These are phyloP conservation scores for Coemansia guatemalensis DNA, from an alignment of 192 early-diverging fungal species.

Conservation along the genomic window DNA sequence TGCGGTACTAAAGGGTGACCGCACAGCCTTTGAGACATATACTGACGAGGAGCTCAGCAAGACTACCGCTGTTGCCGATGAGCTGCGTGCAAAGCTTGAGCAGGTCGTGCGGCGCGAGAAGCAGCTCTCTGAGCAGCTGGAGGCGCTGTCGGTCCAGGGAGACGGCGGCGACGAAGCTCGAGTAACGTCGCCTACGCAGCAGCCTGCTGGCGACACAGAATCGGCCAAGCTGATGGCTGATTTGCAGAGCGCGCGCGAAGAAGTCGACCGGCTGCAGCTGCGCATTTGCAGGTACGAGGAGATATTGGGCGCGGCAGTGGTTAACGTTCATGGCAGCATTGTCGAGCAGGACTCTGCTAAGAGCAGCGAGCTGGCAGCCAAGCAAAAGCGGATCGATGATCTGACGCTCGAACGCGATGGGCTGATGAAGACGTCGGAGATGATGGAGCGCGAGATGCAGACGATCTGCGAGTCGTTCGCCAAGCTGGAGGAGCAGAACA, in stretches of 20 bases:
- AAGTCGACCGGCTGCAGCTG: conserved; percentile 25
- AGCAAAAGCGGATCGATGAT: conserved; percentile 55
- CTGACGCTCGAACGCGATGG: conserved; percentile 58
- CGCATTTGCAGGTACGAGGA: conserved; percentile 50
- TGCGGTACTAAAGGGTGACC: conserved; percentile 55
- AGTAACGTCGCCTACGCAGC: conserved; percentile 25
- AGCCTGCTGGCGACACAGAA: conserved; percentile 19
- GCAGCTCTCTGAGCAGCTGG: conserved; percentile 51
- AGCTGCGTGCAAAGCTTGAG: conserved; percentile 53
- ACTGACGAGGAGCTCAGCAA: conserved; percentile 54
- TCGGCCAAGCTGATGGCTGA: conserved; percentile 26
- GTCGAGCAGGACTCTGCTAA: conserved; percentile 9
- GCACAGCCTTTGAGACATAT: conserved; percentile 54
- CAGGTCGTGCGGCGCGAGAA: conserved; percentile 52
- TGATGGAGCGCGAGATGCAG: conserved; percentile 59
- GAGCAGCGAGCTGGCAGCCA: conserved; percentile 37
- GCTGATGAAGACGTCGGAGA: conserved; percentile 54
- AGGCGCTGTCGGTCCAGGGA: conserved; percentile 32
- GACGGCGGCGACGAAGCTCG: conserved; percentile 27
- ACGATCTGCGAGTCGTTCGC: conserved; percentile 63
- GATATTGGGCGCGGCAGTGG: conserved; percentile 27
- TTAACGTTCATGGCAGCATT: conserved; percentile 27
- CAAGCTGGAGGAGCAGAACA: conserved; percentile 82
- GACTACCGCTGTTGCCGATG: conserved; percentile 49
- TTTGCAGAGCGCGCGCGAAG: conserved; percentile 29